A percentile compares a stretch with the other conserved stretches of the same genome.
phyloP scores from a whole-genome alignment of 2,329 filamentous ascomycete species.

The Colletotrichum tamarilloi region DNA sequence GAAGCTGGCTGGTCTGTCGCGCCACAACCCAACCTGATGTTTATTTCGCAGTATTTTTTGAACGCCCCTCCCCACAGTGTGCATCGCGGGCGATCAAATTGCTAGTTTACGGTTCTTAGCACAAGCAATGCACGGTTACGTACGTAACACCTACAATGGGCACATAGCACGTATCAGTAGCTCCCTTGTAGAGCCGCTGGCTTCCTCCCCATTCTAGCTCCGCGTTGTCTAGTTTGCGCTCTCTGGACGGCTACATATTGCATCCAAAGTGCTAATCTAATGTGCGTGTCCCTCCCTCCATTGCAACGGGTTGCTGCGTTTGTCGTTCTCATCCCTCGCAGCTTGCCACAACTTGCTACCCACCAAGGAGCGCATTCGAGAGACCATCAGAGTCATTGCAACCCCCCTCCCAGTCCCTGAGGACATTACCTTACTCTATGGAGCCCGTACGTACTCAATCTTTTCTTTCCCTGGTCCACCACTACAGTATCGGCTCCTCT shows the following conservation, averaged over 20 bases:
- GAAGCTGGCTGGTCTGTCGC: neutral
- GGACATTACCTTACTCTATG: no score
- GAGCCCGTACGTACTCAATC: neutral
- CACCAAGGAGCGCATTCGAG: neutral
- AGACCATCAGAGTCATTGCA: neutral
- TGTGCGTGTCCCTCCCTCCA: neutral
- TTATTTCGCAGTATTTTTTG: neutral
- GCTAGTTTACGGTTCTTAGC: constrained; percentile 2
- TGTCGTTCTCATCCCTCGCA: neutral
- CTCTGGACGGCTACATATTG: neutral
- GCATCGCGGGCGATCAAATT: constrained; percentile 9
- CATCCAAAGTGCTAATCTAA: neutral
- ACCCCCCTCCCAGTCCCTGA: neutral
- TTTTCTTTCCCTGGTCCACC: neutral
- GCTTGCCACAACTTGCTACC: neutral
- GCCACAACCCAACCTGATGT: neutral
- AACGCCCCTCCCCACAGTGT: neutral
- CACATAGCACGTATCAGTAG: neutral
- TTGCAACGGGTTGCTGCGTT: constrained; percentile 21
- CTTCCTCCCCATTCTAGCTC: neutral
- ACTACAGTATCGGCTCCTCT: constrained; percentile 5
- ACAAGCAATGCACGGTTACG: constrained; percentile 9
- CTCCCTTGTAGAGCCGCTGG: constrained; percentile 1
- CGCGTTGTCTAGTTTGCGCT: neutral
- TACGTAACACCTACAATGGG: constrained; percentile 5